A percentile compares a stretch with the other conserved stretches of the same genome.
phyloP scores from a whole-genome alignment of 805 yeast species.

The Limtongia smithiae region DNA sequence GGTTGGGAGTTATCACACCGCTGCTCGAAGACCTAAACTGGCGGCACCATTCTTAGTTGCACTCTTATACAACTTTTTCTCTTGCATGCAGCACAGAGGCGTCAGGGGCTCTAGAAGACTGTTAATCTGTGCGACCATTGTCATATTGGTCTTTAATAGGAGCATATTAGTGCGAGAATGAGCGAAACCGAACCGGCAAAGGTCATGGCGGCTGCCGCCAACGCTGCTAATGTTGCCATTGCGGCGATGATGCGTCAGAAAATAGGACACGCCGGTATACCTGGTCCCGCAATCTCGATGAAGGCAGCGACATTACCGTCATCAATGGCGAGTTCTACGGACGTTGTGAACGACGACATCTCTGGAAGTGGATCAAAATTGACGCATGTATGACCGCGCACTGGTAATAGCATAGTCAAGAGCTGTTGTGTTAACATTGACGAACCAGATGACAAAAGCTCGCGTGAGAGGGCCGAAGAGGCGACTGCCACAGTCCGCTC shows the following conservation, averaged over 20 bases:
- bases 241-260: slow-evolving; percentile 13
- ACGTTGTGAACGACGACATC: neutral
- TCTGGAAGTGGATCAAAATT: neutral
- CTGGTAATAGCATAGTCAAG: neutral
- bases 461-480: slow-evolving; percentile 10
- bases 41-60: no score
- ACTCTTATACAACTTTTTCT: no score
- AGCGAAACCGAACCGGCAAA: no score
- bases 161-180: no score
- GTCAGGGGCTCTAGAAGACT: no score
- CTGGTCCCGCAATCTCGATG: neutral
- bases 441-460: slow-evolving; percentile 3
- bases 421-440: neutral
- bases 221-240: slow-evolving; percentile 9
- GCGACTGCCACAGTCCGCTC: slow-evolving; percentile 3
- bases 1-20: no score
- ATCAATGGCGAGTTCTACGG: neutral
- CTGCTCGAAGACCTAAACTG: no score
- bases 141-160: no score
- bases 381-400: slow-evolving; percentile 3
- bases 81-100: no score
- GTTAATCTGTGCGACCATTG: no score
- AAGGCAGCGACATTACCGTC: no score
- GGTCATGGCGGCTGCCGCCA: no score
- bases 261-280: neutral